phyloP scores from a whole-genome alignment of 192 early-diverging fungal genomes.

The Gryganskiella cystojenkinii region DNA sequence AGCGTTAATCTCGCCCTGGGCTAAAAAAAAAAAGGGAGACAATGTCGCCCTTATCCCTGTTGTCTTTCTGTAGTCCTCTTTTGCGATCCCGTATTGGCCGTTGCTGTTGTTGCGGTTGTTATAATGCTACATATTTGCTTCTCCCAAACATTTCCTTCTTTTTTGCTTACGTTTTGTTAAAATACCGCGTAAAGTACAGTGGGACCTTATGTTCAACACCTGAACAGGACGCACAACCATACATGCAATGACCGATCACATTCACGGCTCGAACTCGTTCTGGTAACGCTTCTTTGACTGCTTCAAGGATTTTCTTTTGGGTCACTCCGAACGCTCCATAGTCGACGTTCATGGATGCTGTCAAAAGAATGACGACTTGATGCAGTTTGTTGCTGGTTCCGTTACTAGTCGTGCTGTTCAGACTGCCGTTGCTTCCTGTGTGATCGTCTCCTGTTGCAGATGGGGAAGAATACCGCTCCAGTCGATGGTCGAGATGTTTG shows the following conservation, averaged over 20 bases:
- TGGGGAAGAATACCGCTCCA: constrained; percentile 11
- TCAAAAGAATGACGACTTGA: constrained; percentile 49
- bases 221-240: constrained; percentile 46
- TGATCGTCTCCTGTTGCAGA: neutral
- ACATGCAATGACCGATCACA: constrained; percentile 51
- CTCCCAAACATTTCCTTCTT: neutral
- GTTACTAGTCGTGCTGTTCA: constrained; percentile 6
- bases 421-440: constrained; percentile 13
- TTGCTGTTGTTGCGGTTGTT: too few relatives aligned
- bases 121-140: neutral
- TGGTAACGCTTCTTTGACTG: constrained; percentile 33
- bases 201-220: constrained; percentile 53
- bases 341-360: constrained; percentile 49
- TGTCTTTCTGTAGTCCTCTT: neutral
- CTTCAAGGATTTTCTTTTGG: constrained; percentile 36
- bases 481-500: constrained; percentile 42
- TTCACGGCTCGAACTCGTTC: constrained; percentile 39
- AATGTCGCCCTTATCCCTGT: neutral
- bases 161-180: constrained; percentile 34
- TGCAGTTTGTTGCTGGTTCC: constrained; percentile 26
- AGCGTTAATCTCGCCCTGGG: neutral
- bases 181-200: constrained; percentile 52
- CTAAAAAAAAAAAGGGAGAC: neutral
- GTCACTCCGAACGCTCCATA: constrained; percentile 36
- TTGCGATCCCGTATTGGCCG: too few relatives aligned